Base-by-base conservation (phyloP, 1,284 basidiomycete species). In the Earliella scabrosa region DNA sequence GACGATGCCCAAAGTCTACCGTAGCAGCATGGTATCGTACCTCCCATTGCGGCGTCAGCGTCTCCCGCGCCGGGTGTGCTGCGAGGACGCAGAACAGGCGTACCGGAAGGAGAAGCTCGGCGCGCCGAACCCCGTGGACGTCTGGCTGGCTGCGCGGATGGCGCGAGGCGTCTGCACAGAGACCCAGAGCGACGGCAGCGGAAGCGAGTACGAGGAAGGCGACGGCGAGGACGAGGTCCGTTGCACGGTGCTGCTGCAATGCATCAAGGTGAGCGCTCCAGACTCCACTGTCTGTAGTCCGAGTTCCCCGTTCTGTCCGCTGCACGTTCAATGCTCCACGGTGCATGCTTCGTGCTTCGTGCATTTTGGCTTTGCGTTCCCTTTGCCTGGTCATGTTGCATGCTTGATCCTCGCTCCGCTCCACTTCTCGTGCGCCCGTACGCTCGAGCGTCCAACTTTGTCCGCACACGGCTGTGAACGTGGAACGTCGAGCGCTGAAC, bases 71-170 rank as follows among this genome's bases (percentile, higher is more conserved):
- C 61, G 59, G 24, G 34, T 26, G 29, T 43, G 51, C 38, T 50
- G 45, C n/a, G 51, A 38, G 44, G 57, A 60, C 18, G 47, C 38
- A 13, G 44, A 43, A 27, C 53, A 45, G 26, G 20, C 40, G 10
- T 52, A 53, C 26, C 64, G 63, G 27, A 58, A 38, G 41, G 45
- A 55, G 40, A 51, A 48, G 20, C 40, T 52, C 23, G 53, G 61
- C 27, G 29, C 52, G 27, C 59, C 59, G 16, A 52, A 58, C 0
- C 51, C 56, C 46, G 41, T 65, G 32, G 65, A 66, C 49, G 34
- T 29, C 18, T 66, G 63, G 63, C 57, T 66, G 20, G 38, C 58
- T 9, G 54, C 54, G 13, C 58, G 54, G 43, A 48, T 53, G 36
- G 36, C 44, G 35, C 45, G 45, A 8, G 49, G 31, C 40, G 24